phyloP scores from a whole-genome alignment of 2,329 filamentous ascomycete species.

The Lasiodiplodia gonubiensis region DNA sequence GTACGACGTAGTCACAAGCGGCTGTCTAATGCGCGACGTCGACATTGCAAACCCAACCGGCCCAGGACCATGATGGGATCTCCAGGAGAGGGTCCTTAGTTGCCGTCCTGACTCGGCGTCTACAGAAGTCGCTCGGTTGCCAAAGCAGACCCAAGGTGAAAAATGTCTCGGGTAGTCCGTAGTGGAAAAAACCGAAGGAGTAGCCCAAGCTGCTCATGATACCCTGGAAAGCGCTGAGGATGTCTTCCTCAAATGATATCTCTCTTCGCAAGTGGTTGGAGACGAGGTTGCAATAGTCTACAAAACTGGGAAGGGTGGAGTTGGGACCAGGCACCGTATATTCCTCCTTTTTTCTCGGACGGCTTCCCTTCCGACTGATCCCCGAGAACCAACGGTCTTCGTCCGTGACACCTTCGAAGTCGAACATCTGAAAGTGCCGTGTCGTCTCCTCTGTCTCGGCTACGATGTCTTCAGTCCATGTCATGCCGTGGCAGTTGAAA shows the following conservation, averaged over 20 bases:
- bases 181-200: neutral
- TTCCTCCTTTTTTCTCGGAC: neutral
- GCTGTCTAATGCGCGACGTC: neutral
- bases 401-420: neutral
- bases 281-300: constrained; percentile 2
- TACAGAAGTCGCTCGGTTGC: neutral
- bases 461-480: neutral
- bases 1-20: neutral
- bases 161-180: neutral
- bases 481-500: neutral
- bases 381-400: constrained; percentile 2
- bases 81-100: no score
- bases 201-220: neutral
- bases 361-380: neutral
- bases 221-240: neutral
- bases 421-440: neutral
- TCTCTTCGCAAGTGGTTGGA: neutral
- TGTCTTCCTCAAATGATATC: neutral
- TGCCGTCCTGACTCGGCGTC: neutral
- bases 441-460: neutral
- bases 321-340: neutral
- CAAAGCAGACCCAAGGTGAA: neutral
- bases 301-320: neutral
- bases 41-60: neutral
- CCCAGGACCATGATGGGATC: neutral